Base-by-base conservation (phyloP, 2,329 filamentous ascomycete species). In the Aspergillus calidoustus region DNA sequence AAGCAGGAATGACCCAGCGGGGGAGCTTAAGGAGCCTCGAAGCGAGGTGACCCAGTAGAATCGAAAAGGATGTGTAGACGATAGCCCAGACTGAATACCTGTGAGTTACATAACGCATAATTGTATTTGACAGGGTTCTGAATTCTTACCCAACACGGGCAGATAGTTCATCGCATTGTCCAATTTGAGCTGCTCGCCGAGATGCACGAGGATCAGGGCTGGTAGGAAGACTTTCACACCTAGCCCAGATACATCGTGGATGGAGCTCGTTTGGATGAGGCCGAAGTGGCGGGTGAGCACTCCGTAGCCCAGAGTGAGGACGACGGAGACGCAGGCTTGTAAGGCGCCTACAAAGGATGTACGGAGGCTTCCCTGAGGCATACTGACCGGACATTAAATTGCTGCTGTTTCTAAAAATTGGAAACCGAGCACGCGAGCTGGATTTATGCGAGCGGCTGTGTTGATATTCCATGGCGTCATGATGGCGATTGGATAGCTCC, bases 151-250 rank as follows among this genome's bases (percentile, higher is more conserved):
- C 34, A 84, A 63, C 8, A 84, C 76, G 4, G 82, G 81, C 4
- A 83, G 63, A 72, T 85, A 86, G 64, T 80, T 79, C 17, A 77
- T 59, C 6, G 71, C 81, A 3, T 80, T 84, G 6, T 80, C 81
- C 9, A 77, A 60, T 59, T 82, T 73, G 34, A 87, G 68, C 66
- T 86, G 80, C 7, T 78, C 78, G 3, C 84, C 84, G 9, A 86
- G 76, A 64, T 84, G 84, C 54, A 81, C 78, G 41, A 86, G 80
- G 22, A 86, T 72, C 60, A 87, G 68, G 1, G 83, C 82, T 2
- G 84, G 84, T 28, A 86, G 71, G 59, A 86, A 84, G 59, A 86
- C 70, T 64, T 80, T 79, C 25, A 86, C 83, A 59, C 82, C 83
- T 25, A 82, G 69, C 34, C 80, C 81, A 3, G 83, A 84, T 48